These are phyloP conservation scores for Lithocarpus polystachyus DNA, from an alignment of 306 rosid genomes.

Conservation along the genomic window DNA sequence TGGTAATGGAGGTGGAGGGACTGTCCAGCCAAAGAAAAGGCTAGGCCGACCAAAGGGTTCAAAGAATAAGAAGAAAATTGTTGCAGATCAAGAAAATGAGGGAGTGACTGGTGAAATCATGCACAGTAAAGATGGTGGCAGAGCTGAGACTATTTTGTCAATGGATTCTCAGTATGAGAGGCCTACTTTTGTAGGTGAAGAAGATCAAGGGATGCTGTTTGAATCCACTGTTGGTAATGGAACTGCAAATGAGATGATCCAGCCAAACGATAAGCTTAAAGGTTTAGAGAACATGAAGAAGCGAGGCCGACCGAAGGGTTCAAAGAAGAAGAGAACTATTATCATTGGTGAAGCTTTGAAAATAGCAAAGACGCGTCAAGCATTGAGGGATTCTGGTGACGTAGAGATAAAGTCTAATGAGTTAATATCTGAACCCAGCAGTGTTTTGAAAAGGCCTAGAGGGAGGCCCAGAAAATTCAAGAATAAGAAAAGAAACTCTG, in stretches of 20 bases:
- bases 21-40: slow-evolving; percentile 14
- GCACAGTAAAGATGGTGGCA: background rate
- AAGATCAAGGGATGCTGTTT: background rate
- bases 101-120: background rate
- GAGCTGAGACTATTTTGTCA: background rate
- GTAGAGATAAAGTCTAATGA: background rate
- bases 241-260: slow-evolving; percentile 10
- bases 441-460: slow-evolving; percentile 26
- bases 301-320: slow-evolving; percentile 11
- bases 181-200: slow-evolving; percentile 11
- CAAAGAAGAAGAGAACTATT: slow-evolving; percentile 18
- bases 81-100: slow-evolving; percentile 2
- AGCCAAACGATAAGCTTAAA: background rate
- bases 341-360: slow-evolving; percentile 17
- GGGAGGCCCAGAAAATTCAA: slow-evolving; percentile 31
- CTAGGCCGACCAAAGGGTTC: slow-evolving; percentile 41
- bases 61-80: slow-evolving; percentile 23
- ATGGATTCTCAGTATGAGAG: background rate
- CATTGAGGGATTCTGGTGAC: slow-evolving; percentile 16
- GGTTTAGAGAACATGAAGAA: background rate
- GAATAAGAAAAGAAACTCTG: slow-evolving; percentile 1
- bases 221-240: slow-evolving; percentile 18
- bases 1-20: slow-evolving; percentile 15
- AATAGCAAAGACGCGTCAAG: slow-evolving; percentile 21
- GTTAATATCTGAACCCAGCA: slow-evolving; percentile 6